Conservation (phyloP, 768 basidiomycete genomes). For the Amyloporia xantha region DNA sequence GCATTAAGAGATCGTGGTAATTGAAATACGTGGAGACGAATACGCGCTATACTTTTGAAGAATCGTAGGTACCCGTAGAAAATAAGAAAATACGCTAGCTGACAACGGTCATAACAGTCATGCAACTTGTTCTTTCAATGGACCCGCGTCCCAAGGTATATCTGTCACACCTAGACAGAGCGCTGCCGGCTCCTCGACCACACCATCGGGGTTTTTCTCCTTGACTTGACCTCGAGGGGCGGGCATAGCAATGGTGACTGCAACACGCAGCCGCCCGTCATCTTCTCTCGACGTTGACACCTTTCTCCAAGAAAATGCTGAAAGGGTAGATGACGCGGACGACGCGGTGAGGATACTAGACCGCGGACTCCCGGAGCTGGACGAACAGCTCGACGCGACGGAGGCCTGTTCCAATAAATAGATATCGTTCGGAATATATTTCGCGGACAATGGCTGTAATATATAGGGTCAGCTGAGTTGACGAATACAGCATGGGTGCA, state of each 20-base stretch:
- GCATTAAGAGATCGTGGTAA: no score
- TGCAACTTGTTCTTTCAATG: no score
- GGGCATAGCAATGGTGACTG: constrained; percentile 6
- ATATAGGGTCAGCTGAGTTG: no score
- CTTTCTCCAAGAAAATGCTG: not conserved
- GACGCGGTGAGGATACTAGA: not conserved
- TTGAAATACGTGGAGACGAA: no score
- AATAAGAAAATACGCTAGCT: no score
- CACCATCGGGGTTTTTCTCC: not conserved
- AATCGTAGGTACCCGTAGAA: no score
- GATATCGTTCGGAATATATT: not conserved
- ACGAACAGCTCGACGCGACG: not conserved
- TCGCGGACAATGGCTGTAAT: constrained; percentile 1
- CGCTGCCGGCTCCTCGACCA: not conserved
- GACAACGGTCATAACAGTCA: no score
- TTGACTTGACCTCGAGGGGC: not conserved
- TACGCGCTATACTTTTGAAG: no score
- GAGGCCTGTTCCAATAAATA: not conserved
- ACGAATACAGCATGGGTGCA: not conserved
- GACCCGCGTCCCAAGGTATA: no score
- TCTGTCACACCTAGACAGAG: constrained; percentile 3
- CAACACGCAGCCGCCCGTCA: constrained; percentile 1
- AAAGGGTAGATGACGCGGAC: not conserved
- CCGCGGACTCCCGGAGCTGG: not conserved
- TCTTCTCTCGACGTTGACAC: not conserved